Evolutionary conservation across 2,329 filamentous ascomycete genomes (phyloP), one percentile per base, ranked within the genome.

Genomic region (Nothopassalora personata): DNA sequence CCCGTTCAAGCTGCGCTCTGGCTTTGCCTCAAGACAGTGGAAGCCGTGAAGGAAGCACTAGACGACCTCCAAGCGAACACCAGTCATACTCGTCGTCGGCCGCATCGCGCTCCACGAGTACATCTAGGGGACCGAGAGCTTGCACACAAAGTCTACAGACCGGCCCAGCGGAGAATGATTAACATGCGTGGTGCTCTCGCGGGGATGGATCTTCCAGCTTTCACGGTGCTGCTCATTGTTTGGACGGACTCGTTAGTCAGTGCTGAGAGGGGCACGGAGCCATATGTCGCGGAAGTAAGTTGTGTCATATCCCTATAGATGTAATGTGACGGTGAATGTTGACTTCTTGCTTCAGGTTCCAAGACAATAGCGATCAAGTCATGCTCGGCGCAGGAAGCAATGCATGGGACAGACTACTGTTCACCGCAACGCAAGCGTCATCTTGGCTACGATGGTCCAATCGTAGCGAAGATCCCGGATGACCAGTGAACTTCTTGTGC

Each of bases 41-140:
- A 65, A 48, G 62, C 65, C 5, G 58, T 67, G 60, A 66, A 66
- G 31, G 61, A 67, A 45, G 65, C 65, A 3, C 52, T 67, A 5
- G 51, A 50, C 36, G 64, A 67, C 54, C 63, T 61, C 3, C 53
- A 60, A 9, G 19, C 63, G 59, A 34, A 65, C 61, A 23, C 62
- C 64, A 0, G 56, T 67, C 23, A 67, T 67, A 28, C 62, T 66
- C 9, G 65, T 64, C 8, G 65, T 67, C 8, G 65, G 65, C n/a
- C 61, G 64, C 3, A 65, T 67, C 5, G 65, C 65, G 11, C 46
- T 67, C 10, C 65, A 67, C 48, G 65, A 67, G 57, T 60, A 65
- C 47, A 65, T 66, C 33, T 67, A 67, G 36, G 65, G 65, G 15
- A 64, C 49, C 55, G 64, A 10, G 52, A 54, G 36, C 57, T 64